Evolutionary conservation across 768 basidiomycete genomes (phyloP).

Genomic region (Termitomyces sp.): DNA sequence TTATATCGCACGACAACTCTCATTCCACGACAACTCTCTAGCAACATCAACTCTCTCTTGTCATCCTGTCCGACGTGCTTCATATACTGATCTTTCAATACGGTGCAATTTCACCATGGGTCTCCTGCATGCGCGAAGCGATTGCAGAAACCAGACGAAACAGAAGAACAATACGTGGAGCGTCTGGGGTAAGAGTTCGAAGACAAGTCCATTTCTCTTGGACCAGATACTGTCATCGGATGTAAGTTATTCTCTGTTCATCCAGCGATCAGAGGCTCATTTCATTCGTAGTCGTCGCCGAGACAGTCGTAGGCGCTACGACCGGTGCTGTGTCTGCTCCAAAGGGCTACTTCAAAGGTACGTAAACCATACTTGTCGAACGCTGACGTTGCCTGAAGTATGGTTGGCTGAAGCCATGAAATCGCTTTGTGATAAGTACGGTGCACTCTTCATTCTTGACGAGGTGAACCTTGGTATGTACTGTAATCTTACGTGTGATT

Average conservation of each 20-base stretch:
- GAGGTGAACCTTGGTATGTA: slow-evolving; percentile 41
- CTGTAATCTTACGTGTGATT: background rate
- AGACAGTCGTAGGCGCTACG: slow-evolving; percentile 85
- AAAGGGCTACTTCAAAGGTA: slow-evolving; percentile 73
- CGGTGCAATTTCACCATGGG: slow-evolving; percentile 73
- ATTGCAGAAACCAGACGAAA: slow-evolving; percentile 66
- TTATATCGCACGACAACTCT: slow-evolving; percentile 73
- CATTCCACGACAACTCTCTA: slow-evolving; percentile 84
- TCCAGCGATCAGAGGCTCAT: background rate
- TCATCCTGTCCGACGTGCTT: slow-evolving; percentile 62
- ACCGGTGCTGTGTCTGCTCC: slow-evolving; percentile 74
- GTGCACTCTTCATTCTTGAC: slow-evolving; percentile 78
- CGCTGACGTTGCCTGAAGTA: background rate
- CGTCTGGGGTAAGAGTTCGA: slow-evolving; percentile 78
- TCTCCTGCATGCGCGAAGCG: slow-evolving; percentile 84
- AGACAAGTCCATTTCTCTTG: slow-evolving; percentile 77
- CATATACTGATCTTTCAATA: slow-evolving; percentile 64
- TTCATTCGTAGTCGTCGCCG: slow-evolving; percentile 57
- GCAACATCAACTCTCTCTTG: slow-evolving; percentile 62
- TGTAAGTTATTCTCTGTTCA: slow-evolving; percentile 44
- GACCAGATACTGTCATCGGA: slow-evolving; percentile 76
- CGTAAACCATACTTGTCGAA: background rate
- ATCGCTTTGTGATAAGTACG: slow-evolving; percentile 73
- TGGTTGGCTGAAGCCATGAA: slow-evolving; percentile 52
- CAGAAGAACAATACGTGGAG: slow-evolving; percentile 74